phyloP scores from a whole-genome alignment of 768 basidiomycete genomes.

The Russula abietina region DNA sequence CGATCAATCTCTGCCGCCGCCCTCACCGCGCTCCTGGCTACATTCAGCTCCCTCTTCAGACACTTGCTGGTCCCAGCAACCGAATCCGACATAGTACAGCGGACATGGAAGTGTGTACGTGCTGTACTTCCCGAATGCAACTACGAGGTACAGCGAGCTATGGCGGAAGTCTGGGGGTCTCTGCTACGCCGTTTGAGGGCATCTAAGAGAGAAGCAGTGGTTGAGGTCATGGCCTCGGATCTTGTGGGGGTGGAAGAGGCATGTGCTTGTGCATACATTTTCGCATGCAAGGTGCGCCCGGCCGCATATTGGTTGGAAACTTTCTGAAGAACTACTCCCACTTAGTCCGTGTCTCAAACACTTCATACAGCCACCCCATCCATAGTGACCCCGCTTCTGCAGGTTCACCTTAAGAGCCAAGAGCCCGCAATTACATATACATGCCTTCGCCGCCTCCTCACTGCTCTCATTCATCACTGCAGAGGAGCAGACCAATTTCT shows the following conservation, averaged over 20 bases:
- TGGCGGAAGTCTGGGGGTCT: constrained; percentile 85
- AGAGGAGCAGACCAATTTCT: constrained; percentile 61
- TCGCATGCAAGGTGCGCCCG: constrained; percentile 64
- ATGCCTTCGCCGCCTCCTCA: constrained; percentile 65
- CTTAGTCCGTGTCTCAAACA: constrained; percentile 73
- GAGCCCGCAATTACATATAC: constrained; percentile 42
- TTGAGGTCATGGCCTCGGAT: constrained; percentile 48
- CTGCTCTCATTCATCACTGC: constrained; percentile 79
- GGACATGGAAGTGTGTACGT: constrained; percentile 55
- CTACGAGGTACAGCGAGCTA: constrained; percentile 66
- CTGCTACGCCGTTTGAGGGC: constrained; percentile 67
- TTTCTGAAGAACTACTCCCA: neutral
- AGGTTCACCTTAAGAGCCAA: constrained; percentile 43
- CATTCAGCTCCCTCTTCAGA: constrained; percentile 64
- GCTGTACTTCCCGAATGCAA: constrained; percentile 51
- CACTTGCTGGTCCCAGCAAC: constrained; percentile 63
- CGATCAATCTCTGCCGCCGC: constrained; percentile 54
- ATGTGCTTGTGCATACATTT: constrained; percentile 68
- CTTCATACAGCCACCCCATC: constrained; percentile 70
- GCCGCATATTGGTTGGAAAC: neutral
- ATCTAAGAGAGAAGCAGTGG: constrained; percentile 48
- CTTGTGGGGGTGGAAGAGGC: constrained; percentile 52
- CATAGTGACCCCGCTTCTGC: constrained; percentile 53
- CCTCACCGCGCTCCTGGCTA: constrained; percentile 58
- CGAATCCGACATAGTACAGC: constrained; percentile 45